Conservation (phyloP, 2,329 filamentous ascomycete species). For the Penicillium hordei region DNA sequence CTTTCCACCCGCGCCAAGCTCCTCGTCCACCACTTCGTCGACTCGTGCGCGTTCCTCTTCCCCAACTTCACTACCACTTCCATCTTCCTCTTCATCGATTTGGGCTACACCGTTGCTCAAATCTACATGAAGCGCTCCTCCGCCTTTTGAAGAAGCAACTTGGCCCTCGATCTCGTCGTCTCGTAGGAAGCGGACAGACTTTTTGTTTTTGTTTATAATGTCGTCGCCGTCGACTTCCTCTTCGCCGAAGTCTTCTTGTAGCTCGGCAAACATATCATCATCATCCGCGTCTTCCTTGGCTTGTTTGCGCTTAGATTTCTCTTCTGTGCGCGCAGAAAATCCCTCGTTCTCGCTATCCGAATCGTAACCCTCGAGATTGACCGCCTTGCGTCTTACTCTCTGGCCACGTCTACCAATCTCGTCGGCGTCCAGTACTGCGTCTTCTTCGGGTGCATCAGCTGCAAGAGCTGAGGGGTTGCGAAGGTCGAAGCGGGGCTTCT, state of each 20-base stretch:
- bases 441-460: conserved; percentile 73
- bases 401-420: conserved; percentile 76
- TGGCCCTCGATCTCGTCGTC: conserved; percentile 74
- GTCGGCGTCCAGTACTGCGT: conserved; percentile 80
- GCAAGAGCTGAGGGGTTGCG: conserved; percentile 92
- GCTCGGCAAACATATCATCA: conserved; percentile 81
- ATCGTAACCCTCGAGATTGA: conserved; percentile 96
- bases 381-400: conserved; percentile 83
- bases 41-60: conserved; percentile 68
- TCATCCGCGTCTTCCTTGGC: conserved; percentile 43
- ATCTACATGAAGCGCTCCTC: conserved; percentile 62
- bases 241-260: conserved; percentile 59
- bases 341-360: conserved; percentile 90
- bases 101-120: conserved; percentile 53
- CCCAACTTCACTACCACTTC: conserved; percentile 59
- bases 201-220: conserved; percentile 59
- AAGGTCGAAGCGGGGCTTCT: conserved; percentile 88
- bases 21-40: conserved; percentile 78
- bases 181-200: conserved; percentile 61
- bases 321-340: conserved; percentile 72
- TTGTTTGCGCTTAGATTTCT: conserved; percentile 48
- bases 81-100: conserved; percentile 64
- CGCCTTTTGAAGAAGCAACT: conserved; percentile 69
- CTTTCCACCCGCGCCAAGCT: conserved; percentile 84
- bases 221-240: conserved; percentile 54